Percentiles rank a stretch among this genome's conserved stretches.
These are phyloP conservation scores for Trichoderma semiorbis DNA, from an alignment of 2,329 filamentous ascomycete species.

Conservation along the genomic window DNA sequence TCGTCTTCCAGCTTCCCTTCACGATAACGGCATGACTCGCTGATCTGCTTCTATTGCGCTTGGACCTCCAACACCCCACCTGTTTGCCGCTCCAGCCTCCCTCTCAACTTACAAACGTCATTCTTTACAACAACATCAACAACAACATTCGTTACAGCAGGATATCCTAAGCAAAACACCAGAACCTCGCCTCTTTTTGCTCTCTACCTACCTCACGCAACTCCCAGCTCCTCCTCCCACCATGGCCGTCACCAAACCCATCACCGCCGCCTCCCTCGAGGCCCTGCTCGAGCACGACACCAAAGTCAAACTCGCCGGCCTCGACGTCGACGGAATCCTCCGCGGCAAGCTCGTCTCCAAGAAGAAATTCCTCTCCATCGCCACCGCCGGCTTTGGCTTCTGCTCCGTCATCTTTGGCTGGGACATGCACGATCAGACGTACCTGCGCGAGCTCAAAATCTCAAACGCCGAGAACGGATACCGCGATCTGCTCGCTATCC, in stretches of 20 bases:
- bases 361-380: conserved; percentile 84
- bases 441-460: conserved; percentile 78
- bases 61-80: background rate
- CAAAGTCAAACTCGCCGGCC: conserved; percentile 81
- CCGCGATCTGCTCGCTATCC: conserved; percentile 76
- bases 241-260: background rate
- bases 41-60: background rate
- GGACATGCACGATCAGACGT: conserved; percentile 95
- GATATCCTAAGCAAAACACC: background rate
- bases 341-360: conserved; percentile 90
- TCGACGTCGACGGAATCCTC: conserved; percentile 83
- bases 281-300: conserved; percentile 66
- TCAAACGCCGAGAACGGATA: conserved; percentile 92
- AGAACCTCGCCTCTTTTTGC: background rate
- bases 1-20: background rate
- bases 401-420: conserved; percentile 93
- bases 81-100: background rate
- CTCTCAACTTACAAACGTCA: background rate
- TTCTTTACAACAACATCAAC: background rate
- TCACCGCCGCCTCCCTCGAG: conserved; percentile 64
- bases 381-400: conserved; percentile 81
- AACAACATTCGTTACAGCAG: background rate
- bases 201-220: background rate
- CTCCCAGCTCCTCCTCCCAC: too few species aligned
- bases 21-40: background rate